Conservation (phyloP, 768 basidiomycete genomes). For the Auriculariales sp. region DNA sequence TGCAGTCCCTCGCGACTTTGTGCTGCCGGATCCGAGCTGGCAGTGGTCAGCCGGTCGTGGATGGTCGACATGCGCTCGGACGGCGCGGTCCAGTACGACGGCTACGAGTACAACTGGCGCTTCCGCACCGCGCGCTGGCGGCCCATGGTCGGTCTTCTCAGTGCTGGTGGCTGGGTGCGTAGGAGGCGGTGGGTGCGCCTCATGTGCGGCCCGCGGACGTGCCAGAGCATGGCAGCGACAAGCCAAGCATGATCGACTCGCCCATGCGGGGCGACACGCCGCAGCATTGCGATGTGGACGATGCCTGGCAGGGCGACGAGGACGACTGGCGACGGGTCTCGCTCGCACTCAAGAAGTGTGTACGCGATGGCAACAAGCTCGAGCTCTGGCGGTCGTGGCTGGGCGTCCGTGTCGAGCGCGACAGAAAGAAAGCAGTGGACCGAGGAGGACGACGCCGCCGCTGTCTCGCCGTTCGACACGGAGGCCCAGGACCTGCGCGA, state of each 20-base stretch:
- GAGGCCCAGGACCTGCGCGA: neutral
- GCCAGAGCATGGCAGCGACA: neutral
- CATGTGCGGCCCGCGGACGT: slow-evolving; percentile 52
- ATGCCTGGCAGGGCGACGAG: slow-evolving; percentile 38
- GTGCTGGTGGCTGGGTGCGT: slow-evolving; percentile 60
- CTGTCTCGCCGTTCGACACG: neutral
- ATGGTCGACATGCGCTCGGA: slow-evolving; percentile 82
- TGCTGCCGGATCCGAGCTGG: slow-evolving; percentile 71
- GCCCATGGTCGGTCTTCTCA: slow-evolving; percentile 40
- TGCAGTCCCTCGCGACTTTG: slow-evolving; percentile 48
- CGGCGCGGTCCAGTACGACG: slow-evolving; percentile 67
- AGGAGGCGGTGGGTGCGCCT: slow-evolving; percentile 71
- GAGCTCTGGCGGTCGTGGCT: slow-evolving; percentile 71
- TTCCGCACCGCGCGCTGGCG: slow-evolving; percentile 59
- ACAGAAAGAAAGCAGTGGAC: slow-evolving; percentile 27
- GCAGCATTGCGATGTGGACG: too few relatives aligned
- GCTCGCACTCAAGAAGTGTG: slow-evolving; percentile 33
- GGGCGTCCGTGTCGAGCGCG: slow-evolving; percentile 19
- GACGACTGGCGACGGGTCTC: slow-evolving; percentile 49
- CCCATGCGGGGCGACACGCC: too few relatives aligned
- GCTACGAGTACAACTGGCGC: slow-evolving; percentile 75
- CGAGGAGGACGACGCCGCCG: slow-evolving; percentile 27
- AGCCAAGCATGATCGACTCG: too few relatives aligned
- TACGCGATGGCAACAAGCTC: slow-evolving; percentile 56
- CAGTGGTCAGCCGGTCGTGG: slow-evolving; percentile 65